Conservation (phyloP, 108 stramenopile species). For the Nitzschia palea region DNA sequence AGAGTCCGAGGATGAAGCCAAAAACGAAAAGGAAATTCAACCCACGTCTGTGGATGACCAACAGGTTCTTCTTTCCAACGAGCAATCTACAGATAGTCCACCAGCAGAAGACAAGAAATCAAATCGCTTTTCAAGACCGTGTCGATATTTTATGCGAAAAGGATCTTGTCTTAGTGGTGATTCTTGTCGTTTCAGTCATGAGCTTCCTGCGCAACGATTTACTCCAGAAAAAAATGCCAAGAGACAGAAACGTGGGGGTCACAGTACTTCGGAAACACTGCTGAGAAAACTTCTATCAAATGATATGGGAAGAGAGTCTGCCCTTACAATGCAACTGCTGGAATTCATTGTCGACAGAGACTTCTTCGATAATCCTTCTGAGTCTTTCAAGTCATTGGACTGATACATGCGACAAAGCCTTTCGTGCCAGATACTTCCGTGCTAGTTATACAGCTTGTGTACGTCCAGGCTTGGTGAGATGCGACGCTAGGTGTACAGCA, state of each 20-base stretch:
- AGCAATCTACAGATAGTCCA: background rate
- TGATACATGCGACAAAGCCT: no score
- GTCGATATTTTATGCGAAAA: slow-evolving; percentile 53
- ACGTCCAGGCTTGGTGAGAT: no score
- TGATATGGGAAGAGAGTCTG: slow-evolving; percentile 72
- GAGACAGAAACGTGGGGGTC: slow-evolving; percentile 30
- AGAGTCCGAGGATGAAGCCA: slow-evolving; percentile 33
- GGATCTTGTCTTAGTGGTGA: slow-evolving; percentile 53
- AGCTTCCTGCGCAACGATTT: slow-evolving; percentile 4
- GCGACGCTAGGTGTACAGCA: no score
- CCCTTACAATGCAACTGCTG: slow-evolving; percentile 72
- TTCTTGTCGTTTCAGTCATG: slow-evolving; percentile 50
- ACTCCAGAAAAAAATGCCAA: background rate
- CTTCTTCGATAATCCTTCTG: slow-evolving; percentile 38
- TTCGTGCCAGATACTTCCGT: no score
- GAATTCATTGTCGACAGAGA: slow-evolving; percentile 73
- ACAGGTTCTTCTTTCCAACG: no score
- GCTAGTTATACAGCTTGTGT: no score
- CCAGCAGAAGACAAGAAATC: background rate
- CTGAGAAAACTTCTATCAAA: slow-evolving; percentile 66
- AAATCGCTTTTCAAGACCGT: slow-evolving; percentile 12
- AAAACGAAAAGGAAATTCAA: background rate
- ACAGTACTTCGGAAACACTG: slow-evolving; percentile 37
- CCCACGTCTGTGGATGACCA: no score
- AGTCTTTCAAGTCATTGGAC: no score